Base-by-base conservation (phyloP, 352 stramenopile species). In the Pythium aristosporum region DNA sequence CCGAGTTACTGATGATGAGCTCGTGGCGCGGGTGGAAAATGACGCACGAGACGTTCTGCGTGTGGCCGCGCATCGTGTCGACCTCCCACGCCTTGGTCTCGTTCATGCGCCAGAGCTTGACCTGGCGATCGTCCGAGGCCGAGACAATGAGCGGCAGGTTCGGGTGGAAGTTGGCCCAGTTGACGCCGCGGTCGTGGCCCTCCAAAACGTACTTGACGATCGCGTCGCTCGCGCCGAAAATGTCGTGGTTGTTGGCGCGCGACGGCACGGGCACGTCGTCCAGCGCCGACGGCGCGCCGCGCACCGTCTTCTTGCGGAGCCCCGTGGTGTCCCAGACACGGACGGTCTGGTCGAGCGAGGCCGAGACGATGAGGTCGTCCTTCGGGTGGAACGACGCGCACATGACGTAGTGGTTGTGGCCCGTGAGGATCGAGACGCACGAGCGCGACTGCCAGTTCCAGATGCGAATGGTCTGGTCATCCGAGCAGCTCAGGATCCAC, bases 371-470 rank as follows among this genome's bases (percentile, higher is more conserved):
- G n/a, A 99, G 83, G 82, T 99, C 97, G 72, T 99, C 97, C 71
- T 98, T 98, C 4, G 97, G 97, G 82, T 99, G 98, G 80, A 99
- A 99, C n/a, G 88, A 74, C 0, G 97, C 98, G 77, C 96, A 99
- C 98, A 99, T 99, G 67, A 99, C 97, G 77, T 99, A 99, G 87
- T 99, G 97, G 74, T 99, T 99, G 83, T 99, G 98, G 37, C 98
- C 98, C 42, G 97, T 99, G 61, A 99, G 86, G 46, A 99, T 98
- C n/a, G 94, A 98, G 30, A 99, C 90, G 80, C 97, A 99, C 23
- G 91, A 98, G 54, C 98, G 89, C 60, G 91, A 98, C 77, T 99
- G 96, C 93, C 98, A 99, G 88, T 99, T 99, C 98, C 98, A 99
- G 69, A 99, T 97, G 57, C 98, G 86, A 72, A 99, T 98, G 9